Evolutionary conservation across 768 basidiomycete species (phyloP).

Genomic region (Hygrophorus russula): DNA sequence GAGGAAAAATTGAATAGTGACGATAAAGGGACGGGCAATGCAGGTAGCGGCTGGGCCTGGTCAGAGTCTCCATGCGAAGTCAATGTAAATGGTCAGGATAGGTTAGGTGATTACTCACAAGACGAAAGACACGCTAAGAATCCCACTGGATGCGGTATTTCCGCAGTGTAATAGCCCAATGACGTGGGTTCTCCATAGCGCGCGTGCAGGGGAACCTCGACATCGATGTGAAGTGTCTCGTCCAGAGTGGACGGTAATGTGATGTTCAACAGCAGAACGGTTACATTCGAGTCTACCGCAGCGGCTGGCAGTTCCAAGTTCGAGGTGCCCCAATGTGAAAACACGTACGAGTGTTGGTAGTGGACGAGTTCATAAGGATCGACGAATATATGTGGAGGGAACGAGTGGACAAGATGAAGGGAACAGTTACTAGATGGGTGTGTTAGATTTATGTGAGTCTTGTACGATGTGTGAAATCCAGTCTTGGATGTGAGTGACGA

Average conservation of each 20-base stretch:
- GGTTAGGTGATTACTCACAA: conserved; percentile 11
- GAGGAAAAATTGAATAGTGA: conserved; percentile 11
- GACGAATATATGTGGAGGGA: conserved; percentile 33
- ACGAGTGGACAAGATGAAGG: conserved; percentile 25
- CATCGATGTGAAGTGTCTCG: conserved; percentile 12
- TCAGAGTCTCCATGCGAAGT: not conserved
- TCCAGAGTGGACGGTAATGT: conserved; percentile 2
- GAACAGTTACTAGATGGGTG: conserved; percentile 18
- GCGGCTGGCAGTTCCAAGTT: conserved; percentile 36
- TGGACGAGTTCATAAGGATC: conserved; percentile 38
- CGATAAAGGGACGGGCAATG: conserved; percentile 5
- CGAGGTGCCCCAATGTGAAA: conserved; percentile 28
- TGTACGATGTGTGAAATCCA: conserved; percentile 7
- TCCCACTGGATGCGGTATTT: conserved; percentile 24
- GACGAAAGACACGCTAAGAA: conserved; percentile 26
- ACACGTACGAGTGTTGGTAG: conserved; percentile 24
- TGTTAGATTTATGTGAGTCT: not conserved
- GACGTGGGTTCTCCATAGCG: conserved; percentile 27
- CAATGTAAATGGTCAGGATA: not conserved
- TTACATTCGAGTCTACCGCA: conserved; percentile 20
- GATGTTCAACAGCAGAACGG: conserved; percentile 17
- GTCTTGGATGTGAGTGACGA: conserved; percentile 3
- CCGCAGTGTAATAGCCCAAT: conserved; percentile 14
- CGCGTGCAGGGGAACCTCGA: conserved; percentile 35
- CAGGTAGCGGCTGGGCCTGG: conserved; percentile 6